phyloP scores from a whole-genome alignment of 768 basidiomycete species.

The Mycena vulgaris region DNA sequence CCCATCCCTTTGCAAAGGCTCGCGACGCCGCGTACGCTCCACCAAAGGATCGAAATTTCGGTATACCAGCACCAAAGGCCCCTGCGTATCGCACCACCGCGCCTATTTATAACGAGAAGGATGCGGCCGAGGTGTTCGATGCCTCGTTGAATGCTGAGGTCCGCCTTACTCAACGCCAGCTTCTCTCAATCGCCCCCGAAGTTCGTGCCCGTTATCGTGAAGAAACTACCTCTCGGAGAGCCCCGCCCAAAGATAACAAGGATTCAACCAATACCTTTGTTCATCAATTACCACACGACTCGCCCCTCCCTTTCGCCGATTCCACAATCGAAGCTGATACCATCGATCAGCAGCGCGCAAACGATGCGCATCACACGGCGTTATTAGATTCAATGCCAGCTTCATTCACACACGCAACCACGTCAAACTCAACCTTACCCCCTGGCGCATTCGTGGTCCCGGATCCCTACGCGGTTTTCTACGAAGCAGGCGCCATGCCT shows the following conservation, averaged over 20 bases:
- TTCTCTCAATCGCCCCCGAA: conserved; percentile 40
- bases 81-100: conserved; percentile 36
- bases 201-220: conserved; percentile 37
- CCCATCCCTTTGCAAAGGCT: conserved; percentile 22
- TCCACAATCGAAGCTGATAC: background rate
- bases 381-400: conserved; percentile 5
- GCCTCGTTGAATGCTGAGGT: conserved; percentile 36
- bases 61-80: conserved; percentile 12
- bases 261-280: no score
- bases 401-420: background rate
- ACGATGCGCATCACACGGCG: background rate
- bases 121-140: conserved; percentile 32
- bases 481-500: conserved; percentile 6
- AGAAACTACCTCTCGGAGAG: conserved; percentile 29
- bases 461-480: background rate
- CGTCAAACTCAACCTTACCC: background rate
- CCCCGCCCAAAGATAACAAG: background rate
- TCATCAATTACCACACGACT: no score
- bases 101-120: conserved; percentile 37
- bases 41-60: conserved; percentile 31
- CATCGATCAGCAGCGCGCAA: background rate
- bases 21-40: conserved; percentile 38
- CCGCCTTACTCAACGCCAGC: conserved; percentile 40
- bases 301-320: no score
- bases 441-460: background rate